phyloP scores from a whole-genome alignment of 2,329 filamentous ascomycete species.

The Aspergillus fructus region DNA sequence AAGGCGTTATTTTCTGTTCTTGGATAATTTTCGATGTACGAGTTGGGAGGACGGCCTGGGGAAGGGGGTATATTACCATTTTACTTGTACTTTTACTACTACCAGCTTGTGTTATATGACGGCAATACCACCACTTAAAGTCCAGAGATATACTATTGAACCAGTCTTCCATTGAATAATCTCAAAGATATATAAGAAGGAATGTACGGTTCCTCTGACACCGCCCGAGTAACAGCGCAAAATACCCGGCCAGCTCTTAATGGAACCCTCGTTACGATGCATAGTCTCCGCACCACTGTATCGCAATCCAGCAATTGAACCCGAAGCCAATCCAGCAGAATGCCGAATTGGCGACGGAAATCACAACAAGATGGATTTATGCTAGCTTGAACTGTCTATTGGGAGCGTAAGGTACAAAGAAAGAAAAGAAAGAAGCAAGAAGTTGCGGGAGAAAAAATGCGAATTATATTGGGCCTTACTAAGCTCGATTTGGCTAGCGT shows the following conservation, averaged over 20 bases:
- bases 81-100: conserved; percentile 35
- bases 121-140: conserved; percentile 22
- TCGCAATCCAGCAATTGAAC: conserved; percentile 66
- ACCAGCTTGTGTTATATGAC: conserved; percentile 22
- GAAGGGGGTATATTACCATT: conserved; percentile 10
- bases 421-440: conserved; percentile 31
- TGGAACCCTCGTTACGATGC: conserved; percentile 55
- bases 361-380: conserved; percentile 34
- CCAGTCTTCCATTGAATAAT: neutral
- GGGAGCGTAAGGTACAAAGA: conserved; percentile 63
- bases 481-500: conserved; percentile 14
- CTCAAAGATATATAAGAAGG: conserved; percentile 6
- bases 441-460: conserved; percentile 18
- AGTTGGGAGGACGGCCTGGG: conserved; percentile 14
- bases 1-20: conserved; percentile 33
- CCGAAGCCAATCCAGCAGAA: conserved; percentile 64
- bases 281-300: conserved; percentile 60
- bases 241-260: conserved; percentile 72
- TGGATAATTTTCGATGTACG: conserved; percentile 22
- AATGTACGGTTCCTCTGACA: conserved; percentile 81
- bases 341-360: conserved; percentile 55
- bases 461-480: conserved; percentile 22
- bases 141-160: neutral
- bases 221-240: conserved; percentile 69
- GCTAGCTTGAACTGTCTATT: conserved; percentile 68